A percentile compares a stretch with the other conserved stretches of the same genome.
Conservation (phyloP, 352 stramenopile species). For the Phytophthora tubulina region DNA sequence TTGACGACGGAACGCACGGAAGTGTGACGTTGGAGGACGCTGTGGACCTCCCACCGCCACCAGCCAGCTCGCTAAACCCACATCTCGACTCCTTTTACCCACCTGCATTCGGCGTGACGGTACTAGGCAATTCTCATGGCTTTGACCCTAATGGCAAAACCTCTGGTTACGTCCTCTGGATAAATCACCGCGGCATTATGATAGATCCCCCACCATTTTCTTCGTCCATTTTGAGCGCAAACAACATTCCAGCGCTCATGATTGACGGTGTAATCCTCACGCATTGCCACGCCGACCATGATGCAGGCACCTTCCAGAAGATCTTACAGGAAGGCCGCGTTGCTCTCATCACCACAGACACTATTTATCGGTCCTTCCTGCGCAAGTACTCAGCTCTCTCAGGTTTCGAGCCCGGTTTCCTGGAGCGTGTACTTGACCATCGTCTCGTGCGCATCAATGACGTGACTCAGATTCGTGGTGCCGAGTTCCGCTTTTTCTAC, state of each 20-base stretch:
- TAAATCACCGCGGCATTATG: conserved; percentile 97
- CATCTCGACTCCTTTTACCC: conserved; percentile 90
- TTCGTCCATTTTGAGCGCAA: conserved; percentile 84
- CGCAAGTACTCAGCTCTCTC: conserved; percentile 96
- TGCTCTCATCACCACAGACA: conserved; percentile 95
- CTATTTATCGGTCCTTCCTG: conserved; percentile 97
- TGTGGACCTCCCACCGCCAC: conserved; percentile 63
- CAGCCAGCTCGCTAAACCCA: conserved; percentile 40
- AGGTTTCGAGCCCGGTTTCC: conserved; percentile 90
- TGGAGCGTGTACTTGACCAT: conserved; percentile 93
- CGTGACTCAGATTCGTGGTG: conserved; percentile 94
- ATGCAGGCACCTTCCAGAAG: conserved; percentile 97
- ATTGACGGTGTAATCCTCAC: conserved; percentile 98
- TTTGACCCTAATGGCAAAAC: conserved; percentile 96
- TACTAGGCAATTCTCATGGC: conserved; percentile 96
- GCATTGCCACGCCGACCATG: conserved; percentile 97
- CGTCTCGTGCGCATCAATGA: conserved; percentile 94
- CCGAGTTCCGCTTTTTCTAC: conserved; percentile 97
- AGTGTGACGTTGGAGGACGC: conserved; percentile 67
- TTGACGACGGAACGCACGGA: conserved; percentile 60
- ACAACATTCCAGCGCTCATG: conserved; percentile 91
- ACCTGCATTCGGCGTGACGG: conserved; percentile 95
- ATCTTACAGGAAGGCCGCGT: conserved; percentile 95
- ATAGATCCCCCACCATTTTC: conserved; percentile 96
- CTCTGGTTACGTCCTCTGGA: conserved; percentile 97